phyloP scores from a whole-genome alignment of 2,329 filamentous ascomycete species.

The Paecilomyces formosus region DNA sequence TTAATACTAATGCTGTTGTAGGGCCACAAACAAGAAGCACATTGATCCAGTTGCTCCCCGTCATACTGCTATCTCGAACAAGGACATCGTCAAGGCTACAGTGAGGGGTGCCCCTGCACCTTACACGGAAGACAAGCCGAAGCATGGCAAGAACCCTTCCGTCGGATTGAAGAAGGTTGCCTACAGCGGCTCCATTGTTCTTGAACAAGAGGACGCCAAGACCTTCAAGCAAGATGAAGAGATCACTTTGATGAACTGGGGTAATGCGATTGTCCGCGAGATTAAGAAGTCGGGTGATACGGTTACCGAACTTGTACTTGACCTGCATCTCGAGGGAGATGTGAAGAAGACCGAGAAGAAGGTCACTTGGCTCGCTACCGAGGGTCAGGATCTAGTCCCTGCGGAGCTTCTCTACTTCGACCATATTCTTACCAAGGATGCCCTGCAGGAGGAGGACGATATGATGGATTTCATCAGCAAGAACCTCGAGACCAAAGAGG shows the following conservation, averaged over 20 bases:
- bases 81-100: slow-evolving; percentile 63
- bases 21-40: slow-evolving; percentile 63
- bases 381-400: slow-evolving; percentile 67
- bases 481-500: slow-evolving; percentile 64
- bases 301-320: slow-evolving; percentile 66
- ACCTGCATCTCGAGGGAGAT: slow-evolving; percentile 87
- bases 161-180: slow-evolving; percentile 80
- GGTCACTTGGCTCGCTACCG: slow-evolving; percentile 80
- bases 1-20: not conserved
- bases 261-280: slow-evolving; percentile 48
- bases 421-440: slow-evolving; percentile 91
- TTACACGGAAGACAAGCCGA: slow-evolving; percentile 67
- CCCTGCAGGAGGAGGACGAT: slow-evolving; percentile 78
- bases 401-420: slow-evolving; percentile 92
- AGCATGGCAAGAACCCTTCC: slow-evolving; percentile 81
- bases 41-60: slow-evolving; percentile 70
- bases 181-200: slow-evolving; percentile 65
- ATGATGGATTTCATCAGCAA: slow-evolving; percentile 77
- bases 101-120: slow-evolving; percentile 58
- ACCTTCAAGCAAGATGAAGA: slow-evolving; percentile 79
- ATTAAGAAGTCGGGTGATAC: slow-evolving; percentile 41
- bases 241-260: slow-evolving; percentile 95
- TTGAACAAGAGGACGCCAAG: slow-evolving; percentile 82
- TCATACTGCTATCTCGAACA: slow-evolving; percentile 64
- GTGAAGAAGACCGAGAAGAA: slow-evolving; percentile 96